Conservation (phyloP, 2,329 filamentous ascomycete genomes). For the Fusarium newnesense region DNA sequence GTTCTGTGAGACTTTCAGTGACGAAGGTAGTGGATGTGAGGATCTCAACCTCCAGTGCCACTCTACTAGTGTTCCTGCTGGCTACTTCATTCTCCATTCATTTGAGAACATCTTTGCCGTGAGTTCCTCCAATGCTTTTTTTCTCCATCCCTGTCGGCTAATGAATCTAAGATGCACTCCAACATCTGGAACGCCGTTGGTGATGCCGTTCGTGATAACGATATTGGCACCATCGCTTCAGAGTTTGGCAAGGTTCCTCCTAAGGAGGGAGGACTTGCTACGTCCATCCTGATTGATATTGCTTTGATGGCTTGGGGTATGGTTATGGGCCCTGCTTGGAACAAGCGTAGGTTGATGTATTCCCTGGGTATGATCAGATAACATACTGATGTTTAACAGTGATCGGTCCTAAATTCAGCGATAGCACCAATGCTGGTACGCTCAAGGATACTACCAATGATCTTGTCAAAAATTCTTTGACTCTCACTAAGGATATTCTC, state of each 20-base stretch:
- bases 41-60: slow-evolving; percentile 14
- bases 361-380: neutral
- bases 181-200: slow-evolving; percentile 27
- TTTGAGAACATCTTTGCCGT: slow-evolving; percentile 20
- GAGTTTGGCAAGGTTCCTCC: slow-evolving; percentile 25
- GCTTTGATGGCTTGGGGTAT: slow-evolving; percentile 21
- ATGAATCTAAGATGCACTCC: slow-evolving; percentile 5
- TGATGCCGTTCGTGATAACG: slow-evolving; percentile 20
- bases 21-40: slow-evolving; percentile 14
- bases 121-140: neutral
- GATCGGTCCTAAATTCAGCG: slow-evolving; percentile 15
- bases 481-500: slow-evolving; percentile 19
- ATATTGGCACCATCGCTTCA: slow-evolving; percentile 9
- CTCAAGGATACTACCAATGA: slow-evolving; percentile 24
- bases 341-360: slow-evolving; percentile 1
- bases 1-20: slow-evolving; percentile 23
- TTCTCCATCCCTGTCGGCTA: neutral
- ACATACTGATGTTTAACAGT: neutral
- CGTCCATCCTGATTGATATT: slow-evolving; percentile 19
- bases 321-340: slow-evolving; percentile 26
- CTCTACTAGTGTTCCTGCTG: slow-evolving; percentile 9
- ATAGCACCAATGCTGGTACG: neutral
- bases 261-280: slow-evolving; percentile 4
- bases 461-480: slow-evolving; percentile 23
- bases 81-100: slow-evolving; percentile 20